phyloP scores from a whole-genome alignment of 1,139 yeast genomes.

The Nadsonia starkeyi-henricii region DNA sequence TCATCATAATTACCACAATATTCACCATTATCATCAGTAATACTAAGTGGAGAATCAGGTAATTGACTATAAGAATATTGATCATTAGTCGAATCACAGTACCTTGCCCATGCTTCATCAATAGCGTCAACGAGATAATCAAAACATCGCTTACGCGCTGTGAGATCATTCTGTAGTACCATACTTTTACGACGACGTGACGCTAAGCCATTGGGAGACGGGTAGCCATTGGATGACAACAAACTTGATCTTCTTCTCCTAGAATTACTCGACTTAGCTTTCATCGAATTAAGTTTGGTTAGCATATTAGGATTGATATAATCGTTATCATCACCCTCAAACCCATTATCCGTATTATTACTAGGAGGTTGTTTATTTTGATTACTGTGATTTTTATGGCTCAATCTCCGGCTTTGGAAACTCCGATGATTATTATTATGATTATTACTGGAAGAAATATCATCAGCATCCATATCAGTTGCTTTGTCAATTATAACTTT shows the following conservation, averaged over 20 bases:
- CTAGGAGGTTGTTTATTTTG: background rate
- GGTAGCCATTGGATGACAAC: background rate
- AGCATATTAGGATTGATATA: background rate
- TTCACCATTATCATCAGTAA: constrained; percentile 63
- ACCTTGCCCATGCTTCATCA: constrained; percentile 95
- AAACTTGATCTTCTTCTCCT: background rate
- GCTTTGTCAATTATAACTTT: background rate
- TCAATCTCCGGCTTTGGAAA: background rate
- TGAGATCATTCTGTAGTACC: constrained; percentile 46
- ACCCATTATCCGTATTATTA: background rate
- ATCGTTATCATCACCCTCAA: background rate
- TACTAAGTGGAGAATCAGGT: constrained; percentile 1
- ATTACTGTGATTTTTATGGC: background rate
- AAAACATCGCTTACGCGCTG: constrained; percentile 73
- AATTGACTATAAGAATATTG: background rate
- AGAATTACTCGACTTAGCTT: background rate
- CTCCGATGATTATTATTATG: background rate
- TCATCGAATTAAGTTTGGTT: background rate
- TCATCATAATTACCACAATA: constrained; percentile 31
- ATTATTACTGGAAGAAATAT: background rate
- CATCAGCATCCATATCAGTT: background rate
- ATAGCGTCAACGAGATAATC: constrained; percentile 84
- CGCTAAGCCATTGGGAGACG: background rate
- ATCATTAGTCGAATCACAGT: constrained; percentile 65
- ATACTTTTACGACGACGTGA: constrained; percentile 2